A percentile compares a stretch with the other conserved stretches of the same genome.
These are phyloP conservation scores for Typha latifolia DNA, from an alignment of 176 grass and related monocot species.

Conservation along the genomic window DNA sequence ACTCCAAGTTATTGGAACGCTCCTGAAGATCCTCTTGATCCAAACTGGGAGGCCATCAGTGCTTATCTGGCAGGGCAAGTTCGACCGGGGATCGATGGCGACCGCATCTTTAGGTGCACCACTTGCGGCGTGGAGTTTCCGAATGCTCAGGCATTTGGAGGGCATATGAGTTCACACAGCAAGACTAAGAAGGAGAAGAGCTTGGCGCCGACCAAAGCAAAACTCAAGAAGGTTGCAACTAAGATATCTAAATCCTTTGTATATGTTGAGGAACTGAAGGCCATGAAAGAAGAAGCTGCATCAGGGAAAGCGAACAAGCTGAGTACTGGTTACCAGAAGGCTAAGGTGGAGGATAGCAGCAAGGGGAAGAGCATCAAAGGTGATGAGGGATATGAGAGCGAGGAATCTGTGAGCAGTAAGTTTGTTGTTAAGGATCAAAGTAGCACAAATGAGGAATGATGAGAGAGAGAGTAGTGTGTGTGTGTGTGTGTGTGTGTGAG, in stretches of 20 bases:
- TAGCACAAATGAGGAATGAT: no score
- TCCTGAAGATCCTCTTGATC: conserved; percentile 7
- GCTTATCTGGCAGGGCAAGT: conserved; percentile 28
- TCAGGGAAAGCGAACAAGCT: neutral
- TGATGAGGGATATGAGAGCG: neutral
- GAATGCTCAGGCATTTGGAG: conserved; percentile 27
- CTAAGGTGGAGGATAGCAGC: neutral
- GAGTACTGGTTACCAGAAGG: neutral
- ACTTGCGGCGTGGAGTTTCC: conserved; percentile 28
- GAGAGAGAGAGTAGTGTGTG: no score
- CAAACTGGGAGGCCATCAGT: conserved; percentile 35
- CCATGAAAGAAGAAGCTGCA: no score
- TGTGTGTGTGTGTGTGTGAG: no score
- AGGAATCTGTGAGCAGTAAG: neutral
- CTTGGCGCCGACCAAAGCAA: neutral
- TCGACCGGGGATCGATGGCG: conserved; percentile 13
- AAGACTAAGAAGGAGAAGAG: conserved; percentile 17
- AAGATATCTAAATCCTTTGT: neutral
- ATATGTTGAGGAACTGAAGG: neutral
- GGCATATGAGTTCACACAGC: conserved; percentile 23
- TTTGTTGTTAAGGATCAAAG: no score
- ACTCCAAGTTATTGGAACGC: conserved; percentile 5
- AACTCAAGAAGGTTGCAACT: neutral
- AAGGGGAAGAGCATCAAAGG: neutral
- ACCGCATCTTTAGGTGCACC: conserved; percentile 10